A percentile compares a stretch with the other conserved stretches of the same genome.
These are phyloP conservation scores for Colletotrichum scovillei DNA, from an alignment of 2,329 filamentous ascomycete species.

Conservation along the genomic window DNA sequence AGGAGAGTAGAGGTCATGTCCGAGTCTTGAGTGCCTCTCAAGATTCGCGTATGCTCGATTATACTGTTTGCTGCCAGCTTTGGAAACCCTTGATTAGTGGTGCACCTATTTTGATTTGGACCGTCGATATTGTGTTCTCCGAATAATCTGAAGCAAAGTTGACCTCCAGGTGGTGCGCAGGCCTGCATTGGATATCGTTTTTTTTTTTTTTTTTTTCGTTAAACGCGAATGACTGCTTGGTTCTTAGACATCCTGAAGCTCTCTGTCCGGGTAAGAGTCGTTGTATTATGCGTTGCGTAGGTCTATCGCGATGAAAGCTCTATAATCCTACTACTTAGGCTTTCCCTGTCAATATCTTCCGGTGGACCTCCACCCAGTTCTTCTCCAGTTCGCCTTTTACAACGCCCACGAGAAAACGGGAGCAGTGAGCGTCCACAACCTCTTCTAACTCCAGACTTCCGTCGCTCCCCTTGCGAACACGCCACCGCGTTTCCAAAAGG, in stretches of 20 bases:
- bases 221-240: too few species aligned
- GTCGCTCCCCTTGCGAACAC: slow-evolving; percentile 44
- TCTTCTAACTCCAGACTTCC: slow-evolving; percentile 57
- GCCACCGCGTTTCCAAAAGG: slow-evolving; percentile 65
- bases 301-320: not conserved
- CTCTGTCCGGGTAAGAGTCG: not conserved
- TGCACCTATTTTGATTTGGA: too few species aligned
- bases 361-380: slow-evolving; percentile 63
- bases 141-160: too few species aligned
- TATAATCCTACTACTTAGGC: not conserved
- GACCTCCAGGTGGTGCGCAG: too few species aligned
- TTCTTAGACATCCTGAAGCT: not conserved
- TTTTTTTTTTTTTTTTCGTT: too few species aligned
- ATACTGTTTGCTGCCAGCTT: too few species aligned
- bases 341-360: slow-evolving; percentile 50
- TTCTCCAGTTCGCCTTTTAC: slow-evolving; percentile 62
- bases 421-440: slow-evolving; percentile 60
- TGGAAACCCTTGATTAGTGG: too few species aligned
- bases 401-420: slow-evolving; percentile 58
- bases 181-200: too few species aligned
- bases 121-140: too few species aligned
- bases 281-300: not conserved
- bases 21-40: not conserved
- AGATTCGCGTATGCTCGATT: too few species aligned
- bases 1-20: not conserved